A percentile compares a stretch with the other conserved stretches of the same genome.
Evolutionary conservation across 495 filamentous ascomycete species (phyloP).

Genomic region (Penicillium crystallinum): DNA sequence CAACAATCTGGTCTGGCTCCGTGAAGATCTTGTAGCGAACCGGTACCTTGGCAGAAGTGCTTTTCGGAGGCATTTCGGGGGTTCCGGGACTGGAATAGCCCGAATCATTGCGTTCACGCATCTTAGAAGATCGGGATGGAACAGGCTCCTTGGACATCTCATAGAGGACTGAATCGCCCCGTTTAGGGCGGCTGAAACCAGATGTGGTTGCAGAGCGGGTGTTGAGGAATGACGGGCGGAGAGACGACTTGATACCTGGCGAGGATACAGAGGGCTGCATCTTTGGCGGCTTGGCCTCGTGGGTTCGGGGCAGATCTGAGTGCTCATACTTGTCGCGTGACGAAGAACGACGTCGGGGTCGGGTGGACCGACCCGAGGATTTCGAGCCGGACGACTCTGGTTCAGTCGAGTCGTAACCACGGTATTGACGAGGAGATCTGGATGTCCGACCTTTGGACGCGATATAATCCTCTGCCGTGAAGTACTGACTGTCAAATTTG

Average conservation of each 20-base stretch:
- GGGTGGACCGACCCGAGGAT: slow-evolving; percentile 28
- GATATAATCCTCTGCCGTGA: slow-evolving; percentile 36
- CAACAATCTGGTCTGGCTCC: slow-evolving; percentile 25
- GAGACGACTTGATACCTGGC: slow-evolving; percentile 18
- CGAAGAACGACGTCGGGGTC: slow-evolving; percentile 21
- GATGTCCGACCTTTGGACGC: slow-evolving; percentile 32
- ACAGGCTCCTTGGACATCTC: slow-evolving; percentile 20
- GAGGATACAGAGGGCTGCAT: slow-evolving; percentile 31
- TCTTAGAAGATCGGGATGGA: slow-evolving; percentile 31
- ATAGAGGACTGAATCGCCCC: slow-evolving; percentile 9
- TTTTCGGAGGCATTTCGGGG: slow-evolving; percentile 29
- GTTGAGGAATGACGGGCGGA: slow-evolving; percentile 25
- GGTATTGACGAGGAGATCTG: slow-evolving; percentile 28
- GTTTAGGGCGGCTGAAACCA: slow-evolving; percentile 25
- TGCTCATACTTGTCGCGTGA: slow-evolving; percentile 34
- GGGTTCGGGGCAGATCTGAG: slow-evolving; percentile 23
- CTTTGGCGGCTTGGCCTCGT: slow-evolving; percentile 24
- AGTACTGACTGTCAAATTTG: slow-evolving; percentile 25
- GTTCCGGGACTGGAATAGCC: slow-evolving; percentile 44
- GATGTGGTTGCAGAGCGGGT: slow-evolving; percentile 31
- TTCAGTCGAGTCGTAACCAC: slow-evolving; percentile 33
- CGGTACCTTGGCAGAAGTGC: slow-evolving; percentile 28
- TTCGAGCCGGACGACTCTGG: slow-evolving; percentile 28
- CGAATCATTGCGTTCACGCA: slow-evolving; percentile 39
- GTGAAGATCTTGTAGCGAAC: slow-evolving; percentile 30